These are phyloP conservation scores for Dipteronia dyeriana DNA, from an alignment of 345 rosid species.

Conservation along the genomic window DNA sequence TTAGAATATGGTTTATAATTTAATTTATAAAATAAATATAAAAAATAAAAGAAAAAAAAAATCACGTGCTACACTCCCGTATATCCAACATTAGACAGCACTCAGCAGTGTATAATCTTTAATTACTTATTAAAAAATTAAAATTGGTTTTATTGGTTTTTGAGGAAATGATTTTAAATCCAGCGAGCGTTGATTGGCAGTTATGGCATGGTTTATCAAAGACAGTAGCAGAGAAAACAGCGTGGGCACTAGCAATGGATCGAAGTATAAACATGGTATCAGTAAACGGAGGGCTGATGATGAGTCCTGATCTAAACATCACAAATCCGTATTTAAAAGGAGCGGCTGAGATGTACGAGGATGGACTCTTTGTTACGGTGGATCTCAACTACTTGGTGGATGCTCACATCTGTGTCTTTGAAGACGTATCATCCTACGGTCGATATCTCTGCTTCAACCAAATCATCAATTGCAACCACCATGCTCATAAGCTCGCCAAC, in stretches of 20 bases:
- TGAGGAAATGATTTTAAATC: too few species aligned
- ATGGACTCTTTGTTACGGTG: conserved; percentile 59
- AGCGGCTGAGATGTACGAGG: conserved; percentile 76
- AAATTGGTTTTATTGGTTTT: too few species aligned
- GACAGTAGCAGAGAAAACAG: conserved; percentile 64
- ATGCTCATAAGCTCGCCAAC: conserved; percentile 42
- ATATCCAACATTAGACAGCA: too few species aligned
- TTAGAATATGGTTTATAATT: too few species aligned
- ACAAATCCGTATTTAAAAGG: conserved; percentile 59
- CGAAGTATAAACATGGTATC: conserved; percentile 62
- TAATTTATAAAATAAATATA: too few species aligned
- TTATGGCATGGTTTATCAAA: conserved; percentile 69
- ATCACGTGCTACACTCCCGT: too few species aligned
- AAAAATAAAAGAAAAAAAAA: too few species aligned
- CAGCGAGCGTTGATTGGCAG: conserved; percentile 25
- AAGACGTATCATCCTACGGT: conserved; percentile 57
- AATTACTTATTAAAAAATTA: too few species aligned
- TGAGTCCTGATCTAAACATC: conserved; percentile 45
- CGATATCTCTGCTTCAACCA: conserved; percentile 67
- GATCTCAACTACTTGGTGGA: conserved; percentile 48
- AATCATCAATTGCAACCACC: conserved; percentile 39
- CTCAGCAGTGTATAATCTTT: too few species aligned
- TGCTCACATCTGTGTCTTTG: conserved; percentile 58
- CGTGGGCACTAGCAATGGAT: conserved; percentile 86
- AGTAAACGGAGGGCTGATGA: conserved; percentile 55